Evolutionary conservation across 2,329 filamentous ascomycete genomes (phyloP).

Genomic region (Colletotrichum kahawae): DNA sequence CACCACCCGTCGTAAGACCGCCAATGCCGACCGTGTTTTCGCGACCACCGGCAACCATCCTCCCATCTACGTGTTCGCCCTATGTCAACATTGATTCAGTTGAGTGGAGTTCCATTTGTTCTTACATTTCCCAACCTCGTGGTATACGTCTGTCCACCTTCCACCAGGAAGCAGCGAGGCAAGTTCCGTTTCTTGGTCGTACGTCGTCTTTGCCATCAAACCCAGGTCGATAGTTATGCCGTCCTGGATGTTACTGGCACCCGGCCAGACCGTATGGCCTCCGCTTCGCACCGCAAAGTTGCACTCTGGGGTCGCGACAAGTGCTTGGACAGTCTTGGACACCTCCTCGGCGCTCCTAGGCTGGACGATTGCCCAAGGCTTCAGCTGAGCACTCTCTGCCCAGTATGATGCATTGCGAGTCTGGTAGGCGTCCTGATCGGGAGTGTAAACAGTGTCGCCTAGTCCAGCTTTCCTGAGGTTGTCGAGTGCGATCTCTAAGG

Average conservation of each 20-base stretch:
- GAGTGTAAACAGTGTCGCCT: not conserved
- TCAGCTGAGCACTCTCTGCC: not conserved
- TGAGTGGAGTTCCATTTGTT: not conserved
- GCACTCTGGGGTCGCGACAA: not conserved
- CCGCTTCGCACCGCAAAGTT: not conserved
- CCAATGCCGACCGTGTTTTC: constrained; percentile 29
- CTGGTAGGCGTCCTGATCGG: not conserved
- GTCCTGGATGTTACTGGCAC: constrained; percentile 42
- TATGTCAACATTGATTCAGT: not conserved
- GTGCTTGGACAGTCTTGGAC: constrained; percentile 11
- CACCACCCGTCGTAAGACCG: constrained; percentile 31
- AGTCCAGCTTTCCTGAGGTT: not conserved
- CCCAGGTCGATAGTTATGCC: constrained; percentile 46
- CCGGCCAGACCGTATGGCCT: not conserved
- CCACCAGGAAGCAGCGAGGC: not conserved
- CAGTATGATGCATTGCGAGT: not conserved
- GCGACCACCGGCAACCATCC: not conserved
- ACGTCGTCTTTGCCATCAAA: not conserved
- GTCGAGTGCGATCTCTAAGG: not conserved
- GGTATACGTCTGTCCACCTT: not conserved
- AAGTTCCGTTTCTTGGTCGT: not conserved
- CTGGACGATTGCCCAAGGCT: constrained; percentile 30
- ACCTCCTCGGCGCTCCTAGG: constrained; percentile 27
- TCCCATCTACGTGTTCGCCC: not conserved
- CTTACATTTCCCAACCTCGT: not conserved